Percentiles rank a stretch among this genome's conserved stretches.
Conservation (phyloP, 1,139 yeast species). For the Saccharomyces hybrid region DNA sequence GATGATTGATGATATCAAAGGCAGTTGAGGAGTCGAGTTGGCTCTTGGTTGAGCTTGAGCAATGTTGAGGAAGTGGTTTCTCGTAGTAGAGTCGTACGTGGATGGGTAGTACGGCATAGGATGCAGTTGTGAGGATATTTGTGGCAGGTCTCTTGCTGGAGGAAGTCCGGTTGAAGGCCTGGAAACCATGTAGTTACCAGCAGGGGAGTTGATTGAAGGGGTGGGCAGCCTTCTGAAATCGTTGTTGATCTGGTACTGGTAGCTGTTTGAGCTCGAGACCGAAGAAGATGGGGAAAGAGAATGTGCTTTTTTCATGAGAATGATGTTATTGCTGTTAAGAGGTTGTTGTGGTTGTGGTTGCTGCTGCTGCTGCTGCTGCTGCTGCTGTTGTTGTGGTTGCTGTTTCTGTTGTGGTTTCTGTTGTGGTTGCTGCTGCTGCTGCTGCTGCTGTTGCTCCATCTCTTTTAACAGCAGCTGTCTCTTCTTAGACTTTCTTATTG, state of each 20-base stretch:
- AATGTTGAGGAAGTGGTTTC: neutral
- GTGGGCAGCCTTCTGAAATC: neutral
- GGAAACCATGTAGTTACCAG: neutral
- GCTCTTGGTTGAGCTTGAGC: neutral
- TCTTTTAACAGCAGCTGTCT: constrained; percentile 11
- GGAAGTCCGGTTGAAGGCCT: neutral
- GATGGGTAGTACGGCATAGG: neutral
- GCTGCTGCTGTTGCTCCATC: constrained; percentile 2
- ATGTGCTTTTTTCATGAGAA: neutral
- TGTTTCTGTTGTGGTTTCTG: constrained; percentile 6
- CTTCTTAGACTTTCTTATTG: constrained; percentile 38
- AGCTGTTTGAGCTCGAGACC: neutral
- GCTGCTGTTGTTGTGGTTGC: neutral
- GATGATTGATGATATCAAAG: neutral
- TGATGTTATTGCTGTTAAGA: neutral
- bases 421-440: constrained; percentile 5
- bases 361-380: neutral
- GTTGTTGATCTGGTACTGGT: neutral
- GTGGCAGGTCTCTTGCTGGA: neutral
- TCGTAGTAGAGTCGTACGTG: neutral
- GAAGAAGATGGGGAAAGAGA: neutral
- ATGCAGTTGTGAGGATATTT: neutral
- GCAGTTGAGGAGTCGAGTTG: neutral
- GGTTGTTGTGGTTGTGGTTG: no score
- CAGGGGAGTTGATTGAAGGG: neutral